A percentile compares a stretch with the other conserved stretches of the same genome.
Evolutionary conservation across 768 basidiomycete species (phyloP).

Genomic region (Dioszegia crocea): DNA sequence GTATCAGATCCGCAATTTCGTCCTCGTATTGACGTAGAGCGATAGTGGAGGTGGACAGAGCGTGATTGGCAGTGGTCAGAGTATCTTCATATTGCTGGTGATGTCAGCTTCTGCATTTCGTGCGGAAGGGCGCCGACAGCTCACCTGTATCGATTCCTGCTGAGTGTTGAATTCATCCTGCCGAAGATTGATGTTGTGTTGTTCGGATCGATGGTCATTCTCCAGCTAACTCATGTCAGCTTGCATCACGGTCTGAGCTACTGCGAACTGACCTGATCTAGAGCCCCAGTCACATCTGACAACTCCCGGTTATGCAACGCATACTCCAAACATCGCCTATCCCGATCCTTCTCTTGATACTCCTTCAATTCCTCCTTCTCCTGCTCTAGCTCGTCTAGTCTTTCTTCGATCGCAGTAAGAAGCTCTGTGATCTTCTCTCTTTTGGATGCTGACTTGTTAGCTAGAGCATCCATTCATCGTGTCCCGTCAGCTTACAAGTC

Average conservation of each 20-base stretch:
- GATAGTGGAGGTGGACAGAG: constrained; percentile 64
- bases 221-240: constrained; percentile 49
- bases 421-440: constrained; percentile 85
- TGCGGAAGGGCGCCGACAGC: constrained; percentile 24
- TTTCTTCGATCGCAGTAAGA: constrained; percentile 82
- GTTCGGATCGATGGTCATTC: constrained; percentile 68
- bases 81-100: constrained; percentile 67
- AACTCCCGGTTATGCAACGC: constrained; percentile 87
- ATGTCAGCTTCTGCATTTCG: background rate
- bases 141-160: constrained; percentile 78
- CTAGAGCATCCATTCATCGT: background rate
- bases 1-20: constrained; percentile 81
- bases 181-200: constrained; percentile 76
- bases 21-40: constrained; percentile 70
- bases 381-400: constrained; percentile 85
- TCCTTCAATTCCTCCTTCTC: constrained; percentile 98
- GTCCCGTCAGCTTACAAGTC: constrained; percentile 54
- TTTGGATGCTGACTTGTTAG: constrained; percentile 62
- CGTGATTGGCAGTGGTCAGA: constrained; percentile 66
- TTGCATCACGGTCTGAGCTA: background rate
- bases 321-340: constrained; percentile 89
- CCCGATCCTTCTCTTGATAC: constrained; percentile 87
- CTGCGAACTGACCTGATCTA: constrained; percentile 67
- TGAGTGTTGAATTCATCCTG: constrained; percentile 75
- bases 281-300: constrained; percentile 75